A percentile compares a stretch with the other conserved stretches of the same genome.
These are phyloP conservation scores for Tulasnella calospora DNA, from an alignment of 768 basidiomycete genomes.

Conservation along the genomic window DNA sequence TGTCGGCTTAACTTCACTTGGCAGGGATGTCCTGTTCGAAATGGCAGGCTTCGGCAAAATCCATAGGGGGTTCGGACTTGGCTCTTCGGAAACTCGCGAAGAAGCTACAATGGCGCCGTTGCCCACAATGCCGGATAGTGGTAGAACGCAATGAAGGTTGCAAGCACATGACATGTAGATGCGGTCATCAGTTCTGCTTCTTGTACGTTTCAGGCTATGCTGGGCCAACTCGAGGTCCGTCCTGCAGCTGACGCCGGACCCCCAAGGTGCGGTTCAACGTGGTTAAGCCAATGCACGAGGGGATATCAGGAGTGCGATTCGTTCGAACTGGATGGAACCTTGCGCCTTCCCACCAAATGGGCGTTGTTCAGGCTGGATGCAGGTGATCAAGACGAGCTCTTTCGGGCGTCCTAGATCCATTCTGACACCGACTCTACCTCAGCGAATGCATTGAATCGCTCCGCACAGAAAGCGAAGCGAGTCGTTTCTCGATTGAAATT, in stretches of 20 bases:
- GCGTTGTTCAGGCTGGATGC: neutral
- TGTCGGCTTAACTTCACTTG: neutral
- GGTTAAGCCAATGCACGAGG: neutral
- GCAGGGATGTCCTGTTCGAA: constrained; percentile 11
- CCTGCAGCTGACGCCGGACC: too few relatives aligned
- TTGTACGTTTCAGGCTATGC: neutral
- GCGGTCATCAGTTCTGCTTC: constrained; percentile 15
- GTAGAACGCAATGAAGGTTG: constrained; percentile 14
- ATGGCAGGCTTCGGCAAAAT: constrained; percentile 8
- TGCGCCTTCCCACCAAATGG: neutral
- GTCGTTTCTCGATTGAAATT: neutral
- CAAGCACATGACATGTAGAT: constrained; percentile 19
- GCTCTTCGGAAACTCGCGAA: constrained; percentile 12
- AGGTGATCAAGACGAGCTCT: neutral
- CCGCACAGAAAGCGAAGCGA: neutral
- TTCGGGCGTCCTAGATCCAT: neutral
- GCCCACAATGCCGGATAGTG: constrained; percentile 4
- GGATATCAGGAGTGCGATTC: neutral
- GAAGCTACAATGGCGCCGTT: neutral
- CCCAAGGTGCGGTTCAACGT: neutral
- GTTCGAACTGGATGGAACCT: neutral
- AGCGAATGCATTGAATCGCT: neutral
- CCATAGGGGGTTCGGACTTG: neutral
- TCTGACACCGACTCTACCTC: neutral
- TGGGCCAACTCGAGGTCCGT: too few relatives aligned